A percentile compares a stretch with the other conserved stretches of the same genome.
These are phyloP conservation scores for Castanea mollissima DNA, from an alignment of 306 rosid genomes.

Conservation along the genomic window DNA sequence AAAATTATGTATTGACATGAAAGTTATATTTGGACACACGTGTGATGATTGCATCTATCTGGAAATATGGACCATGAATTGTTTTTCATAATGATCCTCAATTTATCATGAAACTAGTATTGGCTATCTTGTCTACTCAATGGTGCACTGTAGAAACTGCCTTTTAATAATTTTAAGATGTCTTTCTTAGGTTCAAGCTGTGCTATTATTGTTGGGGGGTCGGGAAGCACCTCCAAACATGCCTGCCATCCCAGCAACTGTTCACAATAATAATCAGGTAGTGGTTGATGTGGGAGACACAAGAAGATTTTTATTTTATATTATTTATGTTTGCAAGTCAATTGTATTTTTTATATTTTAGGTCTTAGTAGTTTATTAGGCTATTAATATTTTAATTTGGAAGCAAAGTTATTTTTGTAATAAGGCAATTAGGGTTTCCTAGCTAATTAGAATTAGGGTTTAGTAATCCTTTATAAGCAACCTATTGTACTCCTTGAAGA, in stretches of 20 bases:
- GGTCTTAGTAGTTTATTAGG: no score
- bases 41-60: conserved; percentile 3
- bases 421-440: no score
- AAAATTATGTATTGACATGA: conserved; percentile 4
- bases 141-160: conserved; percentile 8
- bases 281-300: not conserved
- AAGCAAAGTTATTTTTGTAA: no score
- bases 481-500: no score
- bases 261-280: conserved; percentile 54
- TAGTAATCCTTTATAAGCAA: no score
- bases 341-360: no score
- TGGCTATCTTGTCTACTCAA: conserved; percentile 8
- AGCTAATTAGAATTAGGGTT: no score
- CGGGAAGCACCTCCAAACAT: conserved; percentile 53
- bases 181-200: conserved; percentile 73
- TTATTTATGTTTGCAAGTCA: no score
- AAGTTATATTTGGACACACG: conserved; percentile 3
- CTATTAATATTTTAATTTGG: no score
- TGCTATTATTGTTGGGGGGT: conserved; percentile 63
- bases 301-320: no score
- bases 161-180: conserved; percentile 25
- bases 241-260: conserved; percentile 38
- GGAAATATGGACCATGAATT: not conserved
- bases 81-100: conserved; percentile 3
- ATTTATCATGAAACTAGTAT: conserved; percentile 1